A percentile compares a stretch with the other conserved stretches of the same genome.
These are phyloP conservation scores for Elsinoe necatrix DNA, from an alignment of 2,329 filamentous ascomycete species.

Conservation along the genomic window DNA sequence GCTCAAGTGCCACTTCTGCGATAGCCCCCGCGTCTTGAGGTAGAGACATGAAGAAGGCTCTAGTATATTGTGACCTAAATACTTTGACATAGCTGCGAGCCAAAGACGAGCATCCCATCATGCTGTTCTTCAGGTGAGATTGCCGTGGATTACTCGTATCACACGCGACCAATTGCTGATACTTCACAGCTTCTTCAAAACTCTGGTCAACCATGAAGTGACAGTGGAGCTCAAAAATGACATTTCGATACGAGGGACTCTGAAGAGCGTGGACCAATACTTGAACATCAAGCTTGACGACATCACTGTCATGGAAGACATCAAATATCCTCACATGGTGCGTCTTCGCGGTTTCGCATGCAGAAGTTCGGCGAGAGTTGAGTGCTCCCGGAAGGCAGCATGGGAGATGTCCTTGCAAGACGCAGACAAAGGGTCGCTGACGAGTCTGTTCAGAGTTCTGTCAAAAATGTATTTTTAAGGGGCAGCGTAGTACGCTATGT, in stretches of 20 bases:
- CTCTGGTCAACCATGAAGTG: constrained; percentile 91
- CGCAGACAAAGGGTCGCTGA: neutral
- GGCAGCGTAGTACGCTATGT: constrained; percentile 91
- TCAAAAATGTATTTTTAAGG: constrained; percentile 93
- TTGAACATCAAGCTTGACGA: constrained; percentile 99
- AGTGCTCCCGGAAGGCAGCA: too few species aligned
- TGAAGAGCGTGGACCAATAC: constrained; percentile 98
- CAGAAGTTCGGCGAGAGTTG: too few species aligned
- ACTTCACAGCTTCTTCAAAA: constrained; percentile 85
- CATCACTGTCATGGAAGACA: constrained; percentile 82
- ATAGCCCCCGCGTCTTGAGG: too few species aligned
- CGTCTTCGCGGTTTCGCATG: constrained; percentile 22
- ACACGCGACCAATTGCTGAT: neutral
- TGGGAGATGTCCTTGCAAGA: too few species aligned
- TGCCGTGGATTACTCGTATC: neutral
- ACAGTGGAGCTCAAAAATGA: constrained; percentile 99
- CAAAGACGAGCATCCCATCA: constrained; percentile 16
- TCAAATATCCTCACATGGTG: constrained; percentile 90
- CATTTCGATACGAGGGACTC: constrained; percentile 86
- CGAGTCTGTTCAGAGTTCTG: constrained; percentile 50
- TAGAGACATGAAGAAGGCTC: too few species aligned
- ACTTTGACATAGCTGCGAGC: neutral
- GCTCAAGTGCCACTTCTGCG: too few species aligned
- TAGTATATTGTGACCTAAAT: neutral
- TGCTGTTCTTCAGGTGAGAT: constrained; percentile 29